These are phyloP conservation scores for Apiotrichum siamense DNA, from an alignment of 1,284 basidiomycete species.

Conservation along the genomic window DNA sequence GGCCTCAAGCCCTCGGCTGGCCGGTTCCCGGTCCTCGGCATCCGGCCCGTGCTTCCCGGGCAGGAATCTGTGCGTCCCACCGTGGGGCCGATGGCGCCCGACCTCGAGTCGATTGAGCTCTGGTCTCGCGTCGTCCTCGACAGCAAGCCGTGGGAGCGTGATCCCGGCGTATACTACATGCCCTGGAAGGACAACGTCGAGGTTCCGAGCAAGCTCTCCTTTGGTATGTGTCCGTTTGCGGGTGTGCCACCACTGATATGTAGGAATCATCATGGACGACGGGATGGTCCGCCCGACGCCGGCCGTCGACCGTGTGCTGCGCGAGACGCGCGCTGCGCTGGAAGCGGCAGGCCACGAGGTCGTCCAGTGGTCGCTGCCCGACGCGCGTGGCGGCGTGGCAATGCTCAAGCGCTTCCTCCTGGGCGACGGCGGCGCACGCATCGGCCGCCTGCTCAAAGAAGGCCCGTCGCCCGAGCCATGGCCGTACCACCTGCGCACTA, in stretches of 20 bases:
- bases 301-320: slow-evolving; percentile 59
- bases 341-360: slow-evolving; percentile 57
- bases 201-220: slow-evolving; percentile 55
- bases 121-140: slow-evolving; percentile 53
- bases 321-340: slow-evolving; percentile 55
- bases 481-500: neutral
- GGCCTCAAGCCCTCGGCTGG: slow-evolving; percentile 63
- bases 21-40: slow-evolving; percentile 52
- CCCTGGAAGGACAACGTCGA: slow-evolving; percentile 56
- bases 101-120: slow-evolving; percentile 55
- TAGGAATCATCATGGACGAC: slow-evolving; percentile 52
- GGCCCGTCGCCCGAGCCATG: slow-evolving; percentile 8
- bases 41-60: slow-evolving; percentile 57
- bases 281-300: slow-evolving; percentile 59
- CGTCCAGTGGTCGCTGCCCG: slow-evolving; percentile 33
- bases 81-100: slow-evolving; percentile 60
- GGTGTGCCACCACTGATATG: slow-evolving; percentile 27
- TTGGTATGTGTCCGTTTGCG: neutral
- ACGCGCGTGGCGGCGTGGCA: neutral
- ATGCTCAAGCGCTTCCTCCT: neutral
- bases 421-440: slow-evolving; percentile 4
- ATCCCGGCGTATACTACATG: slow-evolving; percentile 57
- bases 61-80: slow-evolving; percentile 62
- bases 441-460: neutral
- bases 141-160: slow-evolving; percentile 59